Base-by-base conservation (phyloP, 2,329 filamentous ascomycete genomes). In the Phialophora macrospora region DNA sequence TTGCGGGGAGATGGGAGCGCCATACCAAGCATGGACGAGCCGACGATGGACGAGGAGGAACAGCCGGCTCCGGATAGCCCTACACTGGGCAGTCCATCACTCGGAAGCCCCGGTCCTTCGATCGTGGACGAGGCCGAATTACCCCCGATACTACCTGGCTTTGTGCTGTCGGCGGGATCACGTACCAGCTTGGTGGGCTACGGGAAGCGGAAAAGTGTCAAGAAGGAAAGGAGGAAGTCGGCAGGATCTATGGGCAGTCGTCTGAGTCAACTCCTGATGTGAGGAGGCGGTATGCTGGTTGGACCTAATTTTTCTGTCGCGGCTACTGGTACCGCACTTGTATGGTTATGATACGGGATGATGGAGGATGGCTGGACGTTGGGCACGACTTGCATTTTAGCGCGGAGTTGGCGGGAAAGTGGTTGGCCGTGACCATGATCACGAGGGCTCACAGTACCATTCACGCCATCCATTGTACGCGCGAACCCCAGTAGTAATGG, bases 101-200 rank as follows among this genome's bases (percentile, higher is more conserved):
- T 64, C 12, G 71, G 70, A 14, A 72, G 70, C 44, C 71, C 72
- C n/a, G 72, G 72, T 3, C 72, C 72, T 11, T 72, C 70, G 20
- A 71, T 73, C 48, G 65, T 70, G 34, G 70, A 71, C 30, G 68
- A 70, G 12, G 64, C 58, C 17, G 70, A 72, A 20, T 55, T 71
- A 38, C 68, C 70, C 12, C 68, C 69, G 8, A 72, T 72, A 17
- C 60, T 81, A 24, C 80, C 80, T 0, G 77, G 79, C 34, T 81
- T 80, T 66, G 75, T 81, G 9, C 73, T 81, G 28, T 76, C 76
- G 52, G 75, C 77, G 9, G 78, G 78, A 4, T 74, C 76, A 20
- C 72, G 78, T 46, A 78, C 74, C 66, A 80, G 78, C 66, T 67
- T 76, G 22, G 69, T 74, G 30, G 69, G 63, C 2, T 74, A 73